Evolutionary conservation across 2,329 filamentous ascomycete species (phyloP).

Genomic region (Fusarium sp.): DNA sequence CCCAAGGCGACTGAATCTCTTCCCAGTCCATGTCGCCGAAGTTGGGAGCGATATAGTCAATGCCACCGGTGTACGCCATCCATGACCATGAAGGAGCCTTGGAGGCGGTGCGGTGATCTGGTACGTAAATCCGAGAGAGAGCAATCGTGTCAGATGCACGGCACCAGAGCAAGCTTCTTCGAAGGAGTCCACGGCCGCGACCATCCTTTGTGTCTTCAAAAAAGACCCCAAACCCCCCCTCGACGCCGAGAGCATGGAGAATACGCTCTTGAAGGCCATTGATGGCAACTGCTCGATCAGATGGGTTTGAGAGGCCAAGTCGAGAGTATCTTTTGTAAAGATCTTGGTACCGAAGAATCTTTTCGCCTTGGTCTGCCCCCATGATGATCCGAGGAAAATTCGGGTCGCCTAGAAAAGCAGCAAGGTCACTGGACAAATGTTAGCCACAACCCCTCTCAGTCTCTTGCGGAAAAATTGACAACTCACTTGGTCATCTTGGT

Average conservation of each 20-base stretch:
- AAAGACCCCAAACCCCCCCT: background rate
- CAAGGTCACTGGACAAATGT: background rate
- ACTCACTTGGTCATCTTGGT: background rate
- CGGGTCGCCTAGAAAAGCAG: background rate
- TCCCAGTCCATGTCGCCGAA: background rate
- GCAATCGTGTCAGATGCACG: background rate
- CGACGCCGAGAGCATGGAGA: background rate
- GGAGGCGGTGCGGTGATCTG: background rate
- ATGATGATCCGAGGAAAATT: background rate
- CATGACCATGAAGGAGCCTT: background rate
- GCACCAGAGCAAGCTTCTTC: background rate
- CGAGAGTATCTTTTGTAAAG: background rate
- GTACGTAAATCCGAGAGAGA: background rate
- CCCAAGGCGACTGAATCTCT: no score
- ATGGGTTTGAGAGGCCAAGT: background rate
- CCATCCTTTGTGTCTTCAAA: background rate
- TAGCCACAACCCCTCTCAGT: background rate
- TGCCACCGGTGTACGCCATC: constrained; percentile 6
- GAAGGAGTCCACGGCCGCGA: background rate
- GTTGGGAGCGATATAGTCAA: background rate
- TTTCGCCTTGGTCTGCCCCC: background rate
- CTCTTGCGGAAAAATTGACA: background rate
- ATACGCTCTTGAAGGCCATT: background rate
- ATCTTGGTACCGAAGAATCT: background rate
- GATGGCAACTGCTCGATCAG: background rate